phyloP scores from a whole-genome alignment of 2,329 filamentous ascomycete species.

The Pseudopithomyces chartarum region DNA sequence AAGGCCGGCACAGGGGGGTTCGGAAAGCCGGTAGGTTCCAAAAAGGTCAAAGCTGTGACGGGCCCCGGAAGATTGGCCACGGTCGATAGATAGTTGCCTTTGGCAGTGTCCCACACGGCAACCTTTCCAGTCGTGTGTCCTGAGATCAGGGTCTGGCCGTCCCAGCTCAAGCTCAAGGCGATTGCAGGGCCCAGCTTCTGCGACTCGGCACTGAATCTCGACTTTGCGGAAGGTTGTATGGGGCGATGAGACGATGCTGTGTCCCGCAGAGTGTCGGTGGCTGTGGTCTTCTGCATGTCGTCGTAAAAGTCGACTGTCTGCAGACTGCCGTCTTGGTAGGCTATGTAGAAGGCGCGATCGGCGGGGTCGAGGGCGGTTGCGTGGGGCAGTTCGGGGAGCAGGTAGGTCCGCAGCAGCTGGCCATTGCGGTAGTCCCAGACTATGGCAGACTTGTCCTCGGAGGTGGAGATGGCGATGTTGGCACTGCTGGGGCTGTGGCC shows the following conservation, averaged over 20 bases:
- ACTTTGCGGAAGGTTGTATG: conserved; percentile 47
- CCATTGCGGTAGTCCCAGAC: conserved; percentile 91
- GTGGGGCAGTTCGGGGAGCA: conserved; percentile 75
- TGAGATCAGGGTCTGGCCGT: conserved; percentile 78
- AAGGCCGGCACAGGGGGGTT: conserved; percentile 47
- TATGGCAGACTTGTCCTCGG: conserved; percentile 85
- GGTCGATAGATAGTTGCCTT: conserved; percentile 69
- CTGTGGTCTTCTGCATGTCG: conserved; percentile 49
- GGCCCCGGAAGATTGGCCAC: conserved; percentile 77
- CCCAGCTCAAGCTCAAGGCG: conserved; percentile 77
- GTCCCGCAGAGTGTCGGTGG: conserved; percentile 52
- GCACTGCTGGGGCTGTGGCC: conserved; percentile 73
- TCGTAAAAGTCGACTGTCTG: conserved; percentile 78
- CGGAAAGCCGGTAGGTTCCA: conserved; percentile 62
- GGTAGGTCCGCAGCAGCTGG: conserved; percentile 76
- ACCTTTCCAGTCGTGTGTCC: conserved; percentile 83
- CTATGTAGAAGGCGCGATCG: conserved; percentile 80
- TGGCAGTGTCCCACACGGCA: conserved; percentile 77
- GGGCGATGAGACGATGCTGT: conserved; percentile 61
- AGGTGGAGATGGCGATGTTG: conserved; percentile 82
- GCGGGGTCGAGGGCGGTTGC: conserved; percentile 80
- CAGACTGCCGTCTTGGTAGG: conserved; percentile 78
- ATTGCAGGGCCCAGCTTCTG: conserved; percentile 68
- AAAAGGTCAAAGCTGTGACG: conserved; percentile 80
- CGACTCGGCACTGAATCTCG: conserved; percentile 58